Evolutionary conservation across 2,329 filamentous ascomycete species (phyloP), one percentile per base, ranked within the genome.

Genomic region (Cadophora luteo-olivacea): DNA sequence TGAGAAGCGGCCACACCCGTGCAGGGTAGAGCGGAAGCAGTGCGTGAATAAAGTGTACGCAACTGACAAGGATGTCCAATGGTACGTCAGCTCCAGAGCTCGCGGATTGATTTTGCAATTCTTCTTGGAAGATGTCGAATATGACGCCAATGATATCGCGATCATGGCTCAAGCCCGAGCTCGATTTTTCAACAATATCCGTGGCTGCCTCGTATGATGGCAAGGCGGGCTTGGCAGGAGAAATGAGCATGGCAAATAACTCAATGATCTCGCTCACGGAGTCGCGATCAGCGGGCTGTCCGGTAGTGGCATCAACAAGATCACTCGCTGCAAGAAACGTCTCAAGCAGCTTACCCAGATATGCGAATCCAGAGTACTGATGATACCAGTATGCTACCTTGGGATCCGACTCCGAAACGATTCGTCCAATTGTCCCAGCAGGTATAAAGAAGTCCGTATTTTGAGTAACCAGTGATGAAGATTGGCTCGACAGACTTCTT

Each of bases 1-100:
- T 89, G 75, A 99, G 86, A 78, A 95, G 92, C 3, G 95, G 94
- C 94, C 96, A 98, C 6, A 97, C 89, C 69, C 94, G 86, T 67
- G 91, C 92, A 0, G 96, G 95, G 63, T 91, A 88, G n/a, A 91
- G 74, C 11, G 86, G 84, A 32, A 96, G 80, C 22, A 97, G 82
- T 2, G 91, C 88, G 73, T 91, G 87, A 48, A 97, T 82, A 75
- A 98, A 97, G 64, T 93, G 90, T 25, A 94, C 81, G 77, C 93
- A 97, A 29, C 92, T 88, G 12, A 84, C 82, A 66, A 90, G 79
- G 60, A 94, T 85, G 1, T 90, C 84, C 33, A 97, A 84, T 77
- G 79, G 69, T 75, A 79, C 69, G 82, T 84, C 68, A 82, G 75
- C 68, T 41, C 73, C 70, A 62, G 73, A 69, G 33, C 82, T 80